Conservation (phyloP, 2,329 filamentous ascomycete genomes). For the Cryphonectria naterciae region DNA sequence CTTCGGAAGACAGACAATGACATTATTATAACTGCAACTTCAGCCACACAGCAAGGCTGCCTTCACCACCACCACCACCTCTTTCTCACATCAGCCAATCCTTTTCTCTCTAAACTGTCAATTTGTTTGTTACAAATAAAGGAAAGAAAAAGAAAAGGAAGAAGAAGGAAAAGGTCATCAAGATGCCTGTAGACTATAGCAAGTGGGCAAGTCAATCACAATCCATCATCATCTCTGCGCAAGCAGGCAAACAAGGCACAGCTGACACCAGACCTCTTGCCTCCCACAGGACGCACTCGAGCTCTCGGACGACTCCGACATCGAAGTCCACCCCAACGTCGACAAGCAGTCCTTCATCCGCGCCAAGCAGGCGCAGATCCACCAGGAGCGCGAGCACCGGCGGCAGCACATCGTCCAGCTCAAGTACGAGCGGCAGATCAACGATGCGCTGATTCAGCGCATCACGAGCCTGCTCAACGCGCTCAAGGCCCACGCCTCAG, state of each 20-base stretch:
- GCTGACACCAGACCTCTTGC: slow-evolving; percentile 55
- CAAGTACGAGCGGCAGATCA: slow-evolving; percentile 91
- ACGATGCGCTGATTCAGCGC: slow-evolving; percentile 84
- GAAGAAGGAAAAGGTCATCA: slow-evolving; percentile 25
- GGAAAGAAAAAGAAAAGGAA: too few species aligned
- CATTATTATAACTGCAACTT: not conserved
- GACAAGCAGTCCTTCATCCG: slow-evolving; percentile 98
- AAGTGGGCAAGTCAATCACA: slow-evolving; percentile 59
- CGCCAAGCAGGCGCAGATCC: slow-evolving; percentile 96
- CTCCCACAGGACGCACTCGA: slow-evolving; percentile 78
- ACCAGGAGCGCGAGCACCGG: slow-evolving; percentile 84
- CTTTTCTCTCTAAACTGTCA: not conserved
- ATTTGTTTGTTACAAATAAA: not conserved
- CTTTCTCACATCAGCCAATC: not conserved
- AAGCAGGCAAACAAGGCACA: slow-evolving; percentile 9
- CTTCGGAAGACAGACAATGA: not conserved
- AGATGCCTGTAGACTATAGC: slow-evolving; percentile 60
- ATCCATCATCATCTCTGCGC: not conserved
- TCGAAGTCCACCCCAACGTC: slow-evolving; percentile 98
- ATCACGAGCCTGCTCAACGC: slow-evolving; percentile 79
- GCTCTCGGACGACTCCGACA: slow-evolving; percentile 96
- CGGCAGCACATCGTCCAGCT: slow-evolving; percentile 87
- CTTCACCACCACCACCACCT: not conserved
- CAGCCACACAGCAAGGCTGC: not conserved
- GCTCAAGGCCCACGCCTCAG: slow-evolving; percentile 73